Evolutionary conservation across 371 early-diverging fungal species (phyloP), one percentile per base, ranked within the genome.

Genomic region (Mucor sp.): DNA sequence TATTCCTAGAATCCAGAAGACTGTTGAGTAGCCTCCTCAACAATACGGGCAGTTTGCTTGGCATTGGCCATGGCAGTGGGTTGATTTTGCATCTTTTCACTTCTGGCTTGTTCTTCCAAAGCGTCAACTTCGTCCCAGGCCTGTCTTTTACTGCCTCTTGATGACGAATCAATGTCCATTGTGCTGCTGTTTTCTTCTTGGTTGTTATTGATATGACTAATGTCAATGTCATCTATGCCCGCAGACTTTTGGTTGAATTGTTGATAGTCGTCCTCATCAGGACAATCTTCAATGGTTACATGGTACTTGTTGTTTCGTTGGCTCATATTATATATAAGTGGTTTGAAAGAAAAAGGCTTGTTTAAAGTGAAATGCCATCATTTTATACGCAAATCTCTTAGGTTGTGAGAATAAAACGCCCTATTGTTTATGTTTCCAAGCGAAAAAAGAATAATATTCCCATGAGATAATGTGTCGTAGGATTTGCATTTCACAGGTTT

Each of bases 81-180:
- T 39, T 70, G 70, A n/a, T 70, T 37, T n/a, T 66, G 66, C n/a
- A 66, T 32, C 33, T 66, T 70, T 39, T 70, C 70, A 30, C 6
- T 28, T 43, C 70, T 41, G 27, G 70, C 70, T 55, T 70, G 62
- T 39, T 70, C 66, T 33, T 70, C 70, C 35, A 66, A 56, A n/a
- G 61, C 65, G 47, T 69, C 69, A 0, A 60, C 56, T 8, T 64
- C 41, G n/a, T 65, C 57, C 58, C 65, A 65, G 17, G 65, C 65
- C 55, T 60, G 69, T 60, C 60, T 48, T 47, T 65, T 58, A 15
- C 32, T 48, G 4, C 58, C 58, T 58, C 39, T 58, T 5, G 47
- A 11, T 19, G 28, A 57, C 1, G 32, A 32, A 2, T 30, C 41
- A n/a, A 44, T 44, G 19, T 19, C 44, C 44, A 44, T 14, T n/a